Evolutionary conservation across 2,329 filamentous ascomycete species (phyloP).

Genomic region (Talaromyces sp.): DNA sequence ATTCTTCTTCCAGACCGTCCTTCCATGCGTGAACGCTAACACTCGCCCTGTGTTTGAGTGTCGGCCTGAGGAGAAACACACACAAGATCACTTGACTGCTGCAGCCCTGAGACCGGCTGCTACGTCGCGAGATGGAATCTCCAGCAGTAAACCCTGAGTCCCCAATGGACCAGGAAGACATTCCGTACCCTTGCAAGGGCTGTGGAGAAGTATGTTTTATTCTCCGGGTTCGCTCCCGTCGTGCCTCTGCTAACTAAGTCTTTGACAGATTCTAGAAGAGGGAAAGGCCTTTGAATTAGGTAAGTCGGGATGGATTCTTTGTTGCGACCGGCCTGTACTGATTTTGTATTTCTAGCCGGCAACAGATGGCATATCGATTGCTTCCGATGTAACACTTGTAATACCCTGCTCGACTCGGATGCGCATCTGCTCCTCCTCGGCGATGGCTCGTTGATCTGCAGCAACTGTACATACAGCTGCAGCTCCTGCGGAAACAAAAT

Average conservation of each 20-base stretch:
- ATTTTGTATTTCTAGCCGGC: slow-evolving; percentile 58
- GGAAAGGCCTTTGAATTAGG: slow-evolving; percentile 97
- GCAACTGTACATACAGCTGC: slow-evolving; percentile 99
- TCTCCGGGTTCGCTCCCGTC: not conserved
- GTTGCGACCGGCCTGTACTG: slow-evolving; percentile 15
- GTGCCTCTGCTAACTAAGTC: slow-evolving; percentile 8
- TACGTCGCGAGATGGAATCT: slow-evolving; percentile 43
- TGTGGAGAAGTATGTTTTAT: slow-evolving; percentile 68
- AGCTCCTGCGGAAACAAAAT: slow-evolving; percentile 96
- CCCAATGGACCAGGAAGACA: slow-evolving; percentile 71
- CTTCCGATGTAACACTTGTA: slow-evolving; percentile 95
- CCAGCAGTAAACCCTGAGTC: slow-evolving; percentile 49
- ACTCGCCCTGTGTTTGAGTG: slow-evolving; percentile 1
- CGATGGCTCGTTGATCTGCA: slow-evolving; percentile 96
- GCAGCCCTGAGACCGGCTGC: not conserved
- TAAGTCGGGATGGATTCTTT: slow-evolving; percentile 41
- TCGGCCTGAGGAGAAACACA: not conserved
- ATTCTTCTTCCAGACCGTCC: not conserved
- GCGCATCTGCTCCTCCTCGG: slow-evolving; percentile 94
- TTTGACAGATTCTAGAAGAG: slow-evolving; percentile 81
- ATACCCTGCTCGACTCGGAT: slow-evolving; percentile 93
- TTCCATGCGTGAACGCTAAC: slow-evolving; percentile 6
- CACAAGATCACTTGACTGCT: not conserved
- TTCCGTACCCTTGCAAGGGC: slow-evolving; percentile 80
- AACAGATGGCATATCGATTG: slow-evolving; percentile 99